Base-by-base conservation (phyloP, 2,329 filamentous ascomycete genomes). In the Monosporascus sp. region DNA sequence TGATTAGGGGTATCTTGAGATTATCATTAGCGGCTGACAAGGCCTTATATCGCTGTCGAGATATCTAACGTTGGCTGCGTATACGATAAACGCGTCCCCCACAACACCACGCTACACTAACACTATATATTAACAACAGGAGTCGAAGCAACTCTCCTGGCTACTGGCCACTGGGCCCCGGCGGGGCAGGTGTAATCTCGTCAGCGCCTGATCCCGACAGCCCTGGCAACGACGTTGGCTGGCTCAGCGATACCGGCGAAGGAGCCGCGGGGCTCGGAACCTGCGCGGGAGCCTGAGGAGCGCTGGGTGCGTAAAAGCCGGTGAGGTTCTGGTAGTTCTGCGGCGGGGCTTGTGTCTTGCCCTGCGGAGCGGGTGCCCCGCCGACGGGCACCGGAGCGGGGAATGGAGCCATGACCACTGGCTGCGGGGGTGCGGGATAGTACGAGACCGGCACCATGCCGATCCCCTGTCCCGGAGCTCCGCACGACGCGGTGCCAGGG, bases 251-350 rank as follows among this genome's bases (percentile, higher is more conserved):
- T 14, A n/a, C 38, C 20, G 22, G 39, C 18, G 39, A 39, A 5
- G 49, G 41, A n/a, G 38, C 38, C 41, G 48, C 25, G 14, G 27
- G 27, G n/a, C 34, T 45, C 31, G 41, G 49, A 14, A 27, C 20
- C 25, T 9, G 34, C 22, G 8, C 14, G 48, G 22, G 42, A 39
- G 38, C 9, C 11, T 36, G 22, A 24, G 46, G 47, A n/a, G 9
- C 7, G 39, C 34, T 9, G 20, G 31, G 62, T 11, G 60, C 62
- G 34, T 64, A 66, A 44, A 63, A 66, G 3, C 63, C 64, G 25
- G 61, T 49, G 5, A 63, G 27, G 22, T 52, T 59, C 38, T 61
- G 61, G 37, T 77, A 58, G 78, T 76, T 22, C 70, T 75, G 60
- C 36, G 49, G 42, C n/a, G 56, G 48, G 18, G 52, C 24, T 22